Percentiles rank a stretch among this genome's conserved stretches.
phyloP scores from a whole-genome alignment of 148 eudicot species.

The Camellia japonica region DNA sequence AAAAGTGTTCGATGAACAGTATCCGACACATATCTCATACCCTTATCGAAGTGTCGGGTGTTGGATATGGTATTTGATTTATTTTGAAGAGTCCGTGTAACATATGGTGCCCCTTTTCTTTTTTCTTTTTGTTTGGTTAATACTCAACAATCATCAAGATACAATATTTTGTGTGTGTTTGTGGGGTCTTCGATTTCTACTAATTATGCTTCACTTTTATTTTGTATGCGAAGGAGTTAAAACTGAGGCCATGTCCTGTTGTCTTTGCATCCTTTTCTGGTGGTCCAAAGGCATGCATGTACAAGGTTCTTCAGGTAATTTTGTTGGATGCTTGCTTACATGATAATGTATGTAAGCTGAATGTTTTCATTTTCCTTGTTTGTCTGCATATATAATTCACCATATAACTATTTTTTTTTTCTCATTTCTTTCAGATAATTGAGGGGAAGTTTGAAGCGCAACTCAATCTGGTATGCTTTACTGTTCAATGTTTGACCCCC shows the following conservation, averaged over 20 bases:
- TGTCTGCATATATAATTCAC: conserved; percentile 1
- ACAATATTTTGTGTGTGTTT: background rate
- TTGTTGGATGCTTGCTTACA: background rate
- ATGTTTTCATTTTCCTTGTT: background rate
- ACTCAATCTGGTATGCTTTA: conserved; percentile 45
- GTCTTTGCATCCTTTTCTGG: conserved; percentile 93
- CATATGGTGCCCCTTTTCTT: background rate
- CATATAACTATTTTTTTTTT: background rate
- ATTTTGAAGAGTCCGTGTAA: no score
- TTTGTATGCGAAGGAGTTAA: conserved; percentile 63
- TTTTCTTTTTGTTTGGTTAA: background rate
- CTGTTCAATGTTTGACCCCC: background rate
- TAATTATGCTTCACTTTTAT: conserved; percentile 12
- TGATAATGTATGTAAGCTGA: background rate
- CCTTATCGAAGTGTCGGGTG: no score
- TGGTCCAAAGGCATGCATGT: conserved; percentile 95
- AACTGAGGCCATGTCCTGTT: conserved; percentile 65
- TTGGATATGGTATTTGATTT: no score
- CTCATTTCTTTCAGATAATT: conserved; percentile 57
- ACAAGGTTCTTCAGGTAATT: conserved; percentile 85
- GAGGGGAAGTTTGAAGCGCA: conserved; percentile 48
- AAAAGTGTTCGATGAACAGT: no score
- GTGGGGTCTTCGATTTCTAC: background rate
- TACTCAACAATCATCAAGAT: background rate
- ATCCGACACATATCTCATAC: no score